Evolutionary conservation across 495 filamentous ascomycete genomes (phyloP).

Genomic region (Penicillium pancosmium): DNA sequence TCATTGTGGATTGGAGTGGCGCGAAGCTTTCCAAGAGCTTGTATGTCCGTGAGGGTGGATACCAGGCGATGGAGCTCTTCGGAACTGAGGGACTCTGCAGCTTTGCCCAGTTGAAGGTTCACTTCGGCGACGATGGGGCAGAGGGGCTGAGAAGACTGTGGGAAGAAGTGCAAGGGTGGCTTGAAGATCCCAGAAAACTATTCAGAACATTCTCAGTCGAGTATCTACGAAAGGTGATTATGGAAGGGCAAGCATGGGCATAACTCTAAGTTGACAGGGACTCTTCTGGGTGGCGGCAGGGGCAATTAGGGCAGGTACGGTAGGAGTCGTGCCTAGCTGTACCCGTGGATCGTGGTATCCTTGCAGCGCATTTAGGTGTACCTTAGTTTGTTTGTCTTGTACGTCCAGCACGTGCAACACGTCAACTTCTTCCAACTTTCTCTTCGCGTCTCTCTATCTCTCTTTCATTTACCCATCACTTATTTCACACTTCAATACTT

Average conservation of each 20-base stretch:
- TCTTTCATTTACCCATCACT: background rate
- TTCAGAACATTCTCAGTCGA: conserved; percentile 22
- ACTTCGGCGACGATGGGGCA: background rate
- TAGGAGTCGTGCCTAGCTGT: background rate
- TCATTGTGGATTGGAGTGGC: conserved; percentile 36
- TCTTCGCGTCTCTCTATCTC: background rate
- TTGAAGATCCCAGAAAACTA: conserved; percentile 18
- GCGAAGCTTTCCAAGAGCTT: conserved; percentile 35
- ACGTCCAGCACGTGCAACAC: background rate
- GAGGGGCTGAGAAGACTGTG: conserved; percentile 16
- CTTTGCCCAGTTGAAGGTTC: background rate
- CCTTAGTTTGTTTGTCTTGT: background rate
- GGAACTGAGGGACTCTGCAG: conserved; percentile 17
- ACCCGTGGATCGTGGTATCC: background rate
- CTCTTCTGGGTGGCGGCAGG: too few relatives aligned
- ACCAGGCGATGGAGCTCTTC: conserved; percentile 33
- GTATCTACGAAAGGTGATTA: conserved; percentile 12
- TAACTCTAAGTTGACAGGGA: background rate
- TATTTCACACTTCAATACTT: background rate
- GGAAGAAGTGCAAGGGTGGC: conserved; percentile 21
- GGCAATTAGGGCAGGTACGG: too few relatives aligned
- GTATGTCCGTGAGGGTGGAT: conserved; percentile 30
- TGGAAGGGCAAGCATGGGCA: background rate
- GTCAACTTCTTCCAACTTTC: background rate
- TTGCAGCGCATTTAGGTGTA: background rate